These are phyloP conservation scores for Cnidoscolus chayamansa DNA, from an alignment of 441 rosid genomes.

Conservation along the genomic window DNA sequence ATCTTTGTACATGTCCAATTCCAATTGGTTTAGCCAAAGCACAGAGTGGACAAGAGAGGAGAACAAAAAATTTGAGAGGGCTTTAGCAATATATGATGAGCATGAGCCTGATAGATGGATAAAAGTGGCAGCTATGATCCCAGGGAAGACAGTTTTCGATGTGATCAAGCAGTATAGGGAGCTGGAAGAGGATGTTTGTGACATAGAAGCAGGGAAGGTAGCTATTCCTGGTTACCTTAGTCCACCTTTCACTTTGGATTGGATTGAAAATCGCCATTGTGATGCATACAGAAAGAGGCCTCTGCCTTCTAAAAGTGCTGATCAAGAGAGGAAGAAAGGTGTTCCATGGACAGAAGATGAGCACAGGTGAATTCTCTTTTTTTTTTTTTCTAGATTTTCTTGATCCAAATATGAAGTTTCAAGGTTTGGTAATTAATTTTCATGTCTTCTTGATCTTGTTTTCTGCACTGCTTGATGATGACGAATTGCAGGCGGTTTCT, in stretches of 20 bases:
- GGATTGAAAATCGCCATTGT: constrained; percentile 39
- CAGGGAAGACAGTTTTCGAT: constrained; percentile 78
- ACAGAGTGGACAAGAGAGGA: constrained; percentile 83
- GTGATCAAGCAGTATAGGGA: constrained; percentile 86
- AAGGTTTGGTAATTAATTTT: neutral
- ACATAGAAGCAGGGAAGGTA: constrained; percentile 84
- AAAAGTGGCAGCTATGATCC: constrained; percentile 80
- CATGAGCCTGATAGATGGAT: constrained; percentile 81
- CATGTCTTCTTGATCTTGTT: constrained; percentile 7
- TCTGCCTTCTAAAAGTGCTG: constrained; percentile 41
- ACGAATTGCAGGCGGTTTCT: constrained; percentile 61
- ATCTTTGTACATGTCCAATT: constrained; percentile 44
- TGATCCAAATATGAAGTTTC: neutral
- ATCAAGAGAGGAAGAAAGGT: constrained; percentile 93
- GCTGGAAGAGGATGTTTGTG: constrained; percentile 81
- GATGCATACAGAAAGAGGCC: constrained; percentile 55
- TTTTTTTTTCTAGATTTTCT: neutral
- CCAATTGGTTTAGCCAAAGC: constrained; percentile 56
- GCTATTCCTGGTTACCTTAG: constrained; percentile 72
- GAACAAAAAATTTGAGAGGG: constrained; percentile 86
- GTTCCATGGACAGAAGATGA: constrained; percentile 98
- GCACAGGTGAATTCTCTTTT: constrained; percentile 52
- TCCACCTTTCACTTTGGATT: constrained; percentile 48
- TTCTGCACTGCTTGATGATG: constrained; percentile 28
- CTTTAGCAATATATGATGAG: constrained; percentile 76